Evolutionary conservation across 352 stramenopile species (phyloP), one percentile per base, ranked within the genome.

Genomic region (Thalassiosira ordinaria): DNA sequence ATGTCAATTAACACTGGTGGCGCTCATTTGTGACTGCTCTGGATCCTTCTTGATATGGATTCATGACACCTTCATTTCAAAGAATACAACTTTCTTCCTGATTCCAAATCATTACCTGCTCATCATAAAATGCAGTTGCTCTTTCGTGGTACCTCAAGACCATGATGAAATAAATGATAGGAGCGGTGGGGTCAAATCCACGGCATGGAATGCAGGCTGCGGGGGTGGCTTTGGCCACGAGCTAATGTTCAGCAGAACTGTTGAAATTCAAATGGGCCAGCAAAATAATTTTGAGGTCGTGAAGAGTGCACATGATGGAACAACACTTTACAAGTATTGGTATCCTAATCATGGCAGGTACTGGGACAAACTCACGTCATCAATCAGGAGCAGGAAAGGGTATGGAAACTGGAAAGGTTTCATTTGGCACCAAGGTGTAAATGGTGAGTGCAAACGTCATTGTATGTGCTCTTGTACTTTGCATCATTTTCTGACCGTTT

Each of bases 171-270:
- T 75, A 1, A 1, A 67, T 29, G 57, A 78, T 62, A 41, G n/a
- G 1, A 78, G 69, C 59, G 44, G 31, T 24, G 69, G 57, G 18
- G 64, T 46, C 5, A 31, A 56, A 14, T 29, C 27, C 8, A 70
- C 33, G 18, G n/a, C 18, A 16, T 70, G 41, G 41, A 44, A 53
- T 51, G 29, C 57, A 4, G 63, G 70, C 31, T 78, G 69, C 46
- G 69, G 69, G 9, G n/a, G 44, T 1, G 31, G 9, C 14, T 78
- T 78, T 70, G 69, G 69, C n/a, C 69, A 78, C 57, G 69, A 78
- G 33, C 49, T 63, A 3, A 56, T 64, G 2, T 78, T 78, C 33
- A 51, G 27, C 20, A 41, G 52, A 46, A 39, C 56, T 22, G 11
- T 78, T 39, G 64, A 74, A 16, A 14, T 73, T 24, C 20, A 62